Evolutionary conservation across 2,329 filamentous ascomycete species (phyloP).

Genomic region (Rutstroemia sydowiana): DNA sequence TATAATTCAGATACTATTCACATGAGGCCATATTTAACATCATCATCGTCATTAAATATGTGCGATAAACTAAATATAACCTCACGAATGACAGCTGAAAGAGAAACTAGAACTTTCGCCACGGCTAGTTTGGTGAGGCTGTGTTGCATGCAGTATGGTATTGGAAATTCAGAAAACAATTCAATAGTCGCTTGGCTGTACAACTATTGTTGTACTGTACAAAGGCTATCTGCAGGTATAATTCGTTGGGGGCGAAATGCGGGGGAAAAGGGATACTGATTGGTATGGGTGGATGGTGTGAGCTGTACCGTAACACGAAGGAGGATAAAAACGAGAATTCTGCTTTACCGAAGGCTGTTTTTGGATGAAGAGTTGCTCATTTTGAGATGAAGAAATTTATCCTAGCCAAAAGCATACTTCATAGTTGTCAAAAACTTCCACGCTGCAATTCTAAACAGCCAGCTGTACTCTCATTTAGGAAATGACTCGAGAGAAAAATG

Average conservation of each 20-base stretch:
- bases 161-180: neutral
- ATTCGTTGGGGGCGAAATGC: conserved; percentile 4
- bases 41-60: neutral
- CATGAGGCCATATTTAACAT: neutral
- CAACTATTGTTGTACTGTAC: neutral
- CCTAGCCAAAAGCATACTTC: neutral
- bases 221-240: neutral
- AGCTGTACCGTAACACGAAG: neutral
- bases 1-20: neutral
- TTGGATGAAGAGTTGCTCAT: conserved; percentile 3
- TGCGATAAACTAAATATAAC: neutral
- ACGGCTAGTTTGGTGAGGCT: conserved; percentile 2
- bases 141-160: conserved; percentile 8
- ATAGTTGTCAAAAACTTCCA: neutral
- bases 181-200: neutral
- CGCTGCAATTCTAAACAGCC: neutral
- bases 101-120: neutral
- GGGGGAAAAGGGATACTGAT: conserved; percentile 5
- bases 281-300: neutral
- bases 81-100: conserved; percentile 3
- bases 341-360: conserved; percentile 2
- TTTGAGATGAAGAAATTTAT: neutral
- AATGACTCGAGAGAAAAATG: neutral
- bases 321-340: neutral
- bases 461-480: neutral